These are phyloP conservation scores for Leucosporidium creatinivorum DNA, from an alignment of 768 basidiomycete genomes.

Conservation along the genomic window DNA sequence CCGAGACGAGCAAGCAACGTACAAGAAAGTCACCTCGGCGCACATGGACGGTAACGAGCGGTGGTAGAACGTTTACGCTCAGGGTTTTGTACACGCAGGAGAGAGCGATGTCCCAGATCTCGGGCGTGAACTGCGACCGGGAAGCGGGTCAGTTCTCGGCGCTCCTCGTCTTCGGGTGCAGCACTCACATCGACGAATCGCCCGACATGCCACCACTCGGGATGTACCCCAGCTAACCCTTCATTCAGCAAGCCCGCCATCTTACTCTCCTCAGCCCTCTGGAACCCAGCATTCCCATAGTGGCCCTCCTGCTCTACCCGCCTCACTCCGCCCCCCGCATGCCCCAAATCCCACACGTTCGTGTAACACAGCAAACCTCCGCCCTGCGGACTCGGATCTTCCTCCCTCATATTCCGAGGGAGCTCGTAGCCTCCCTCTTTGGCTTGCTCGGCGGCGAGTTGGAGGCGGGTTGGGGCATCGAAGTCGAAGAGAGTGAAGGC, in stretches of 20 bases:
- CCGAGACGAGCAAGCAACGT: too few relatives aligned
- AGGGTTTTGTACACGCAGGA: slow-evolving; percentile 1
- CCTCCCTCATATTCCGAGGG: slow-evolving; percentile 5
- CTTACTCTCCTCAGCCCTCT: too few relatives aligned
- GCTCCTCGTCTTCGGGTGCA: neutral
- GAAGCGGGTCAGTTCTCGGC: neutral
- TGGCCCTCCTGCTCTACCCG: neutral
- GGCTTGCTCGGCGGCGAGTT: neutral
- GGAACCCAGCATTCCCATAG: neutral
- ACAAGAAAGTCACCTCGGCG: slow-evolving; percentile 14
- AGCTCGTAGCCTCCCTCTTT: neutral
- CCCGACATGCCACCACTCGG: slow-evolving; percentile 16
- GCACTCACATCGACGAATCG: slow-evolving; percentile 3
- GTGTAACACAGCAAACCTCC: slow-evolving; percentile 7
- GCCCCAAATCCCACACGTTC: neutral
- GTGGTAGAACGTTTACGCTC: slow-evolving; percentile 4
- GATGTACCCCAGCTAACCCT: neutral
- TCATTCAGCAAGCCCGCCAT: too few relatives aligned
- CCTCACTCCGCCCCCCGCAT: neutral
- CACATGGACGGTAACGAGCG: slow-evolving; percentile 24
- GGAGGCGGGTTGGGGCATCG: neutral
- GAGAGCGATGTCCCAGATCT: slow-evolving; percentile 20
- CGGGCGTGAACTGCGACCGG: neutral
- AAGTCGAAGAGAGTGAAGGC: slow-evolving; percentile 12
- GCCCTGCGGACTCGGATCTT: neutral